Conservation (phyloP, 257 asterid species). For the Prunella vulgaris region DNA sequence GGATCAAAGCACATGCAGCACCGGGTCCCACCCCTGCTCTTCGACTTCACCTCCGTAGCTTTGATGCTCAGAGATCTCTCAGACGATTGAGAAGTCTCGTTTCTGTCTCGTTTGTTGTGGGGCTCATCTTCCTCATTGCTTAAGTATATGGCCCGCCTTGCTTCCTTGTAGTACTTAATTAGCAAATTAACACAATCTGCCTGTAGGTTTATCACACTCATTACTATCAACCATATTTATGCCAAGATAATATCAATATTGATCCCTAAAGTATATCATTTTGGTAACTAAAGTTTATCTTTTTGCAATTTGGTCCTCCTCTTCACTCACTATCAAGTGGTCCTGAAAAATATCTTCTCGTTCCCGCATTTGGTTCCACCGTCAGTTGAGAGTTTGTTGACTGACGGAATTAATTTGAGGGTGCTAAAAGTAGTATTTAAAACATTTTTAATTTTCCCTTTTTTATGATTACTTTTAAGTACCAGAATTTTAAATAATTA, state of each 20-base stretch:
- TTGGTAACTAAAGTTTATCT: background rate
- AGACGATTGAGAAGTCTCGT: constrained; percentile 23
- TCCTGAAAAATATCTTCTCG: background rate
- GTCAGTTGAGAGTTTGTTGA: too few species aligned
- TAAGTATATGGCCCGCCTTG: constrained; percentile 69
- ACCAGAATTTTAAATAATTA: too few species aligned
- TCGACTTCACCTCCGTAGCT: constrained; percentile 69
- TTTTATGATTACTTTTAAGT: too few species aligned
- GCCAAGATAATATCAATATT: background rate
- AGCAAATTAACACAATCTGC: constrained; percentile 89
- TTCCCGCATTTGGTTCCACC: background rate
- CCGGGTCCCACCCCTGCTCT: constrained; percentile 71
- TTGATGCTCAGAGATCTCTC: constrained; percentile 52
- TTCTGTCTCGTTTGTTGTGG: constrained; percentile 47
- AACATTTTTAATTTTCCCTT: too few species aligned
- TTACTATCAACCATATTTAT: background rate
- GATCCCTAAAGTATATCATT: background rate
- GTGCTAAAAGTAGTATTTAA: too few species aligned
- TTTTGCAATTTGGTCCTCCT: too few species aligned
- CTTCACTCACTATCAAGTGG: background rate
- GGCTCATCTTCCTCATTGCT: constrained; percentile 72
- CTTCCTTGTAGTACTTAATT: constrained; percentile 88
- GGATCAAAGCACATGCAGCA: constrained; percentile 98
- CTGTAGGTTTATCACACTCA: constrained; percentile 31
- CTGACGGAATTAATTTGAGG: too few species aligned